Percentiles rank a stretch among this genome's conserved stretches.
Evolutionary conservation across 2,329 filamentous ascomycete genomes (phyloP).

Genomic region (Nigrograna mackinnonii): DNA sequence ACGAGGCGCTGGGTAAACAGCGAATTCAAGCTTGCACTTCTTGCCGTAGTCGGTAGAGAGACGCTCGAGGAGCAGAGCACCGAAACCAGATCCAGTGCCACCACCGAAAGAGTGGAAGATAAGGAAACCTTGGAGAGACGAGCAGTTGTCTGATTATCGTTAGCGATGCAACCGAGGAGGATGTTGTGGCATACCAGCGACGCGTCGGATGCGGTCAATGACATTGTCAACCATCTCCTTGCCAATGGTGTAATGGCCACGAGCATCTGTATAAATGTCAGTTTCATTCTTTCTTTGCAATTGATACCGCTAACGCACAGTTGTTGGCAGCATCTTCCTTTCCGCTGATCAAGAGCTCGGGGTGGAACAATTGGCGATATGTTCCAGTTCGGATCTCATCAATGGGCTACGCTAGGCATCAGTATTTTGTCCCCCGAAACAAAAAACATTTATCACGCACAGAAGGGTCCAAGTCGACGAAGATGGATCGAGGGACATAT

Average conservation of each 20-base stretch:
- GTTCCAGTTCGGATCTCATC: constrained; percentile 72
- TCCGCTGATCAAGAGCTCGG: constrained; percentile 71
- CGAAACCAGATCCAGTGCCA: constrained; percentile 74
- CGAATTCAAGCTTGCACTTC: constrained; percentile 78
- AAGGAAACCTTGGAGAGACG: constrained; percentile 72
- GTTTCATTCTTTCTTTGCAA: constrained; percentile 16
- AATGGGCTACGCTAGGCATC: constrained; percentile 54
- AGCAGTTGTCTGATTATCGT: constrained; percentile 58
- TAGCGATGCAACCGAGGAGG: neutral
- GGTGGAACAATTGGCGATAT: constrained; percentile 73
- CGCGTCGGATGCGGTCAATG: constrained; percentile 70
- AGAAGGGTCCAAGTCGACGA: constrained; percentile 73
- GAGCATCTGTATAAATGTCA: constrained; percentile 55
- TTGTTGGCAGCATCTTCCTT: constrained; percentile 80
- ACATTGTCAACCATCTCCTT: constrained; percentile 76
- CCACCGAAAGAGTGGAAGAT: constrained; percentile 77
- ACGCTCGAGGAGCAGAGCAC: constrained; percentile 71
- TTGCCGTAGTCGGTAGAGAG: constrained; percentile 75
- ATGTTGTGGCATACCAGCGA: constrained; percentile 58
- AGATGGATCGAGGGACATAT: constrained; percentile 73
- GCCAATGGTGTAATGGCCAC: constrained; percentile 76
- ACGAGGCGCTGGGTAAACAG: constrained; percentile 71
- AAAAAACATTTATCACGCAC: constrained; percentile 45
- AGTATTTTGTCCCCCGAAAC: constrained; percentile 9
- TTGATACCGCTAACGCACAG: constrained; percentile 49